Conservation (phyloP, 2,329 filamentous ascomycete genomes). For the Ophiocordyceps polyrhachis-furcata region DNA sequence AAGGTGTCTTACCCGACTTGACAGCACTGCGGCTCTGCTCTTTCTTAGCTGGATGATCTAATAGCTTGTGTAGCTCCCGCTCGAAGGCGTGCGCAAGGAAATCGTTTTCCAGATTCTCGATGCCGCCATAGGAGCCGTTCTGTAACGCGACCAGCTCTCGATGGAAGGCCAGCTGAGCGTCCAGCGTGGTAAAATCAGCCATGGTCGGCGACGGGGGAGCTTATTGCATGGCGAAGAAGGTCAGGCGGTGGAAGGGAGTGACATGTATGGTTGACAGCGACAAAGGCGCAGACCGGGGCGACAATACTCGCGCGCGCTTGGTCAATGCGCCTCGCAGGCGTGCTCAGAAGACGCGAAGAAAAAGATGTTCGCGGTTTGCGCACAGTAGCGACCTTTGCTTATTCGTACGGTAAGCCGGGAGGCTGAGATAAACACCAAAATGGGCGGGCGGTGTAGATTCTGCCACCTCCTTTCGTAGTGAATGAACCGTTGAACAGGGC, state of each 20-base stretch:
- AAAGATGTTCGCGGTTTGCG: background rate
- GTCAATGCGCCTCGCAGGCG: background rate
- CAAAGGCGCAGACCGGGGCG: background rate
- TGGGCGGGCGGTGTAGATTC: slow-evolving; percentile 15
- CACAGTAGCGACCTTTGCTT: background rate
- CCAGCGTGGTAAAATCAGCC: slow-evolving; percentile 56
- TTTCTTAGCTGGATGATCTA: slow-evolving; percentile 54
- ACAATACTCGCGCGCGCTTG: background rate
- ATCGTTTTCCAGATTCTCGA: slow-evolving; percentile 51
- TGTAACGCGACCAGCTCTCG: slow-evolving; percentile 64
- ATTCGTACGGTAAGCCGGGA: background rate
- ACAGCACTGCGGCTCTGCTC: slow-evolving; percentile 57
- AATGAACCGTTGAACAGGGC: background rate
- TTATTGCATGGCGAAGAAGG: slow-evolving; percentile 26
- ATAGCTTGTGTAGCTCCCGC: slow-evolving; percentile 53
- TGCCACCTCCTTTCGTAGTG: slow-evolving; percentile 8
- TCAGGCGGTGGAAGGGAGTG: background rate
- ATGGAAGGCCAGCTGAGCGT: slow-evolving; percentile 67
- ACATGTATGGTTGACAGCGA: background rate
- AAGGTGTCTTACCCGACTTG: slow-evolving; percentile 35
- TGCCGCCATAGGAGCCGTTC: slow-evolving; percentile 41
- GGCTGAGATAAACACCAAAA: background rate
- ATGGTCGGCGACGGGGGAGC: slow-evolving; percentile 27
- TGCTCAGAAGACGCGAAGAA: slow-evolving; percentile 4
- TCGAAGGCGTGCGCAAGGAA: slow-evolving; percentile 54